These are phyloP conservation scores for Serpula lacrymans DNA, from an alignment of 768 basidiomycete species.

Conservation along the genomic window DNA sequence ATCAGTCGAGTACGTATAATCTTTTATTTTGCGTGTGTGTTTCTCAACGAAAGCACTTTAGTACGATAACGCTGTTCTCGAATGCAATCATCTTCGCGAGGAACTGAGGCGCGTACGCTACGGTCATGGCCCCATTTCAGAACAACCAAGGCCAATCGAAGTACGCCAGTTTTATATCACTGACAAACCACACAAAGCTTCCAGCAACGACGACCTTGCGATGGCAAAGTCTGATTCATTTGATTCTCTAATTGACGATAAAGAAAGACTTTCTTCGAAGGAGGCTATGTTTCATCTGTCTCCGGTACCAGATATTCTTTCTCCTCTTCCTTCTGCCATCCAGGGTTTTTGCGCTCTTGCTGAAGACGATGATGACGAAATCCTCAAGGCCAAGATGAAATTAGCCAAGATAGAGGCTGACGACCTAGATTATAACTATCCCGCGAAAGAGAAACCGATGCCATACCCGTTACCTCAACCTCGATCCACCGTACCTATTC, in stretches of 20 bases:
- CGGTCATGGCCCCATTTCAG: conserved; percentile 4
- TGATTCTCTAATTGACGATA: too few species aligned
- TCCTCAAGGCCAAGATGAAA: conserved; percentile 15
- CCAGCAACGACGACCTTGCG: conserved; percentile 11
- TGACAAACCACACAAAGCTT: conserved; percentile 18
- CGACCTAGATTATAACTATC: conserved; percentile 16
- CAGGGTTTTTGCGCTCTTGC: conserved; percentile 26
- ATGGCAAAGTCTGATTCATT: conserved; percentile 9
- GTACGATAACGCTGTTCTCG: conserved; percentile 19
- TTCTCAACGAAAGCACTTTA: conserved; percentile 10
- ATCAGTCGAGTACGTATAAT: conserved; percentile 35
- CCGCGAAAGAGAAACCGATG: background rate
- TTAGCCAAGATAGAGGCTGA: background rate
- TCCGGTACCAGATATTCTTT: conserved; percentile 23
- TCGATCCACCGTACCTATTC: conserved; percentile 22
- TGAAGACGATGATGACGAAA: conserved; percentile 27
- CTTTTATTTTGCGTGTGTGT: conserved; percentile 17
- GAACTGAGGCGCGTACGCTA: conserved; percentile 21
- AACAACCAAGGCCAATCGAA: conserved; percentile 14
- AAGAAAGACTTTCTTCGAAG: conserved; percentile 22
- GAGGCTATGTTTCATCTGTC: conserved; percentile 24
- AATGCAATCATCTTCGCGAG: conserved; percentile 26
- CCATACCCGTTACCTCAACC: conserved; percentile 23
- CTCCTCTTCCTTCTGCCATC: conserved; percentile 22
- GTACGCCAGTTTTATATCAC: conserved; percentile 20